Evolutionary conservation across 768 basidiomycete species (phyloP).

Genomic region (Kwoniella dendrophila): DNA sequence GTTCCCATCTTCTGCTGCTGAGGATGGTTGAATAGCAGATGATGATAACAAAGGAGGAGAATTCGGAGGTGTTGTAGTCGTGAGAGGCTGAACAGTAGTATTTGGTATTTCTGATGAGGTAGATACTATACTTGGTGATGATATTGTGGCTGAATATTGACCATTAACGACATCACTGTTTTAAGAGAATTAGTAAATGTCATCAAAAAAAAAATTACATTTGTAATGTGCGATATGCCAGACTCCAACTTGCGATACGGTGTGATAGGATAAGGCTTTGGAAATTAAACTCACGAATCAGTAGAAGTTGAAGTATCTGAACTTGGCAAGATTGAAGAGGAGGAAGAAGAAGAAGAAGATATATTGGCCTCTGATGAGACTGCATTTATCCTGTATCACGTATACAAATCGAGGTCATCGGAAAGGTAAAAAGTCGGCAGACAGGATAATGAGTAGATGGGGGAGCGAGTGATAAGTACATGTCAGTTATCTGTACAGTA

Average conservation of each 20-base stretch:
- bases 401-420: too few species aligned
- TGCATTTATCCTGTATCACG: neutral
- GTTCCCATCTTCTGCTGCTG: neutral
- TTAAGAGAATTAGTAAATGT: neutral
- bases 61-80: neutral
- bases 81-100: neutral
- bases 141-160: slow-evolving; percentile 17
- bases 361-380: neutral
- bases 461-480: too few species aligned
- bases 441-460: too few species aligned
- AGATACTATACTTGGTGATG: slow-evolving; percentile 3
- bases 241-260: too few species aligned
- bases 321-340: slow-evolving; percentile 5
- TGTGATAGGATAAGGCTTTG: too few species aligned
- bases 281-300: neutral
- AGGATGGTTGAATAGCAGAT: neutral
- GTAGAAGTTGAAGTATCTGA: slow-evolving; percentile 14
- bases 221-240: too few species aligned
- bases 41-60: neutral
- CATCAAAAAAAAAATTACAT: too few species aligned
- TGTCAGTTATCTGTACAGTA: too few species aligned
- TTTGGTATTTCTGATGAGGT: neutral
- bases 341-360: slow-evolving; percentile 3
- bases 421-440: too few species aligned
- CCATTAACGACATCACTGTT: neutral